Base-by-base conservation (phyloP, 179 eudicot species). In the Carnegiea gigantea region DNA sequence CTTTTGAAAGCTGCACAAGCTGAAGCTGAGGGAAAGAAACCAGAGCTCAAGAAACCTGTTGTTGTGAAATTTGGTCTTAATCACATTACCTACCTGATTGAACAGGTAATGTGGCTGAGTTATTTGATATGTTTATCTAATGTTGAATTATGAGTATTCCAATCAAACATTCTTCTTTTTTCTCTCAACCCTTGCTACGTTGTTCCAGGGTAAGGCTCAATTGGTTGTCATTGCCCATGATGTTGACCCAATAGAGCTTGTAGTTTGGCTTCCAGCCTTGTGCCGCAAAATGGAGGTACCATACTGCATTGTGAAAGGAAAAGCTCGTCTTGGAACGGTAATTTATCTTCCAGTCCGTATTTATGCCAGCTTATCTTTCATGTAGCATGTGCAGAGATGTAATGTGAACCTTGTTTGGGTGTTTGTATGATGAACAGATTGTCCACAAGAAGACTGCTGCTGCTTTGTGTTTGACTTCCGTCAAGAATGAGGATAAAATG, bases 231-330 rank as follows among this genome's bases (percentile, higher is more conserved):
- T 94, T 57, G 95, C 97, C 73, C 97, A 91, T 85, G 97, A 94
- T 80, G 97, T 94, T 9, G 97, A 94, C 82, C 98, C 98, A 0
- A 92, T 94, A 26, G 98, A 94, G 92, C 87, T 94, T 82, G 98
- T 93, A 9, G 97, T 94, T 14, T 94, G 98, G 98, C 97, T 94
- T 48, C 98, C 98, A 2, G 96, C 97, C 2, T 80, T 95, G 73
- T 95, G 98, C 91, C 87, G 97, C 77, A 95, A 95, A 82, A 93
- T 95, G 97, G 98, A 95, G 73, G 91, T 95, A 75, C 97, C 97
- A 0, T 95, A 93, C 89, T 93, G 97, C 86, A 93, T 95, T 78
- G 96, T 95, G 15, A 95, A 94, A 88, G 98, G 98, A 2, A 94
- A 94, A 75, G 87, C 97, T 49, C 90, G 98, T 65, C 81, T 94